Evolutionary conservation across 1,284 basidiomycete genomes (phyloP), one percentile per base, ranked within the genome.

Genomic region (Sanghuangporus sanghuang): DNA sequence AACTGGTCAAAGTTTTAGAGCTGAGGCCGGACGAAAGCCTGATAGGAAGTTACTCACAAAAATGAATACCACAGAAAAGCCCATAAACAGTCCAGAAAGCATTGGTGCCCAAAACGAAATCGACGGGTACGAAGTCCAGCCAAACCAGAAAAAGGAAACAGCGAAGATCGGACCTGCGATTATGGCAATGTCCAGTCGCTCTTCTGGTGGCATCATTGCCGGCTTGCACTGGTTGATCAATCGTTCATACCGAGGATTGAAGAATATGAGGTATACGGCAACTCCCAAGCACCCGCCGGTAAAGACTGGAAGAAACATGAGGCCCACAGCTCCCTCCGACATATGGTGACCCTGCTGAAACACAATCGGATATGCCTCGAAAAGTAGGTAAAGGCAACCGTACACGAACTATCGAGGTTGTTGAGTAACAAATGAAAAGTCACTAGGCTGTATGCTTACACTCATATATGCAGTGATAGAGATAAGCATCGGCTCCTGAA

Each of bases 71-170:
- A 86, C 81, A 11, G 79, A 76, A 59, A 83, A 81, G 9, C 86
- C 86, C 68, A 87, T 75, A 18, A 81, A 62, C 32, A 78, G 64
- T 0, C 81, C 81, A 4, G 83, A 75, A 67, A 83, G 68, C 68
- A 87, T 75, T 0, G 87, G 87, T 0, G 77, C 82, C 79, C 81
- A 86, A 67, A 81, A 82, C 0, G 80, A 80, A 63, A 89, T 76
- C 16, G 70, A 73, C 2, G 83, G 76, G 64, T 75, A 85, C 0
- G 84, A 83, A 2, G 84, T 82, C 83, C 82, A 85, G 49, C 80
- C 85, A 69, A 90, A 84, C 86, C 85, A 85, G 74, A 90, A 90
- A 72, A 87, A 85, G 0, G 85, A 80, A 35, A 80, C 65, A 5
- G 85, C 75, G 60, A 87, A 81, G 5, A 85, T 68, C 0, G 86